A percentile compares a stretch with the other conserved stretches of the same genome.
phyloP scores from a whole-genome alignment of 495 filamentous ascomycete genomes.

The Penicillium dipodomyicola region DNA sequence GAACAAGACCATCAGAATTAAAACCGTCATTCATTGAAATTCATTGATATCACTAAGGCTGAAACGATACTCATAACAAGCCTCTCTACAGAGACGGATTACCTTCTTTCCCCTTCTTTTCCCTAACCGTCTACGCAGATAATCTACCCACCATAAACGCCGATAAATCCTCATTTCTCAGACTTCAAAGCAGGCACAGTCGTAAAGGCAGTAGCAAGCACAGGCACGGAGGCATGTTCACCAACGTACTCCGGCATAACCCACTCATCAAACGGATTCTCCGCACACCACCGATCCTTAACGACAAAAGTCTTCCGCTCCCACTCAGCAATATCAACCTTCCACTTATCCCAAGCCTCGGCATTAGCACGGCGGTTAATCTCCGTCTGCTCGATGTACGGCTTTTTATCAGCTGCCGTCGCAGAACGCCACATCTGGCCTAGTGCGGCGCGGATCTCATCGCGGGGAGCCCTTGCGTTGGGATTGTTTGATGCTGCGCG shows the following conservation, averaged over 20 bases:
- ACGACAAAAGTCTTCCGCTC: slow-evolving; percentile 60
- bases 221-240: slow-evolving; percentile 1
- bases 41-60: slow-evolving; percentile 5
- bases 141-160: not conserved
- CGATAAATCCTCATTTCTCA: not conserved
- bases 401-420: slow-evolving; percentile 61
- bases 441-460: slow-evolving; percentile 77
- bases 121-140: not conserved
- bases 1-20: not conserved
- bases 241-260: slow-evolving; percentile 7
- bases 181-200: not conserved
- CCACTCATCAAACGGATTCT: slow-evolving; percentile 52
- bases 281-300: slow-evolving; percentile 60
- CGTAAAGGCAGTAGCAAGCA: slow-evolving; percentile 7
- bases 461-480: slow-evolving; percentile 60
- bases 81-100: not conserved
- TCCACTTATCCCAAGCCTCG: slow-evolving; percentile 57
- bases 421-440: slow-evolving; percentile 88
- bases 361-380: slow-evolving; percentile 61
- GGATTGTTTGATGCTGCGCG: slow-evolving; percentile 63
- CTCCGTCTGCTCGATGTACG: slow-evolving; percentile 70
- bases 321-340: slow-evolving; percentile 61
- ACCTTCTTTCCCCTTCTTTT: not conserved
- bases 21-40: not conserved
- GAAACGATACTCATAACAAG: slow-evolving; percentile 7